Evolutionary conservation across 768 basidiomycete genomes (phyloP).

Genomic region (Auricularia sp.): DNA sequence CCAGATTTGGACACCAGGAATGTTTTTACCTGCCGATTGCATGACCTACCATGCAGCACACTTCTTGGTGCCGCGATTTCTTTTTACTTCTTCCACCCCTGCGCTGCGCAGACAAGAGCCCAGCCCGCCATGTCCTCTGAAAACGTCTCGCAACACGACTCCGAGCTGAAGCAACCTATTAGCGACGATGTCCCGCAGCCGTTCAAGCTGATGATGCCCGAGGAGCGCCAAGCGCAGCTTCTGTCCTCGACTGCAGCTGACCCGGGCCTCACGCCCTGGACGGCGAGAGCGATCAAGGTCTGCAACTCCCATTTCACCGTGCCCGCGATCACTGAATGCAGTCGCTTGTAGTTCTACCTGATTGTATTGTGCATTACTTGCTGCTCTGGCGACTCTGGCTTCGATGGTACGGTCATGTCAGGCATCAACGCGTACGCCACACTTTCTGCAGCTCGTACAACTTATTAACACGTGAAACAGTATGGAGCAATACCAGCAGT

Average conservation of each 20-base stretch:
- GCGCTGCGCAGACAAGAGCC: too few species aligned
- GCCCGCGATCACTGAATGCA: too few species aligned
- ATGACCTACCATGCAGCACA: too few species aligned
- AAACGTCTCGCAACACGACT: too few species aligned
- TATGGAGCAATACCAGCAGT: constrained; percentile 30
- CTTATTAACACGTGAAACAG: constrained; percentile 7
- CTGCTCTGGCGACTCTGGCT: constrained; percentile 39
- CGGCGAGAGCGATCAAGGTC: constrained; percentile 29
- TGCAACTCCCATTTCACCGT: constrained; percentile 1
- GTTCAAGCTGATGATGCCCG: constrained; percentile 14
- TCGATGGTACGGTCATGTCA: constrained; percentile 45
- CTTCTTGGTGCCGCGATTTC: too few species aligned
- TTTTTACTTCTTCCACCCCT: too few species aligned
- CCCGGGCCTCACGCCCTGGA: constrained; percentile 30
- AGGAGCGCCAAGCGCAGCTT: constrained; percentile 31
- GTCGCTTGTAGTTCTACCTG: constrained; percentile 29
- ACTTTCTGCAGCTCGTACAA: not conserved
- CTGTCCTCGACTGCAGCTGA: constrained; percentile 31
- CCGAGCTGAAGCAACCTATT: too few species aligned
- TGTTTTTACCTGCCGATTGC: too few species aligned
- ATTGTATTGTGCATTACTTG: constrained; percentile 36
- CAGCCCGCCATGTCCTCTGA: too few species aligned
- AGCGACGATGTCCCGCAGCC: too few species aligned
- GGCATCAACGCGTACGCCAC: constrained; percentile 28
- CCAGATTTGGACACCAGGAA: too few species aligned